Evolutionary conservation across 2,329 filamentous ascomycete genomes (phyloP), one percentile per base, ranked within the genome.

Genomic region (Didymella keratinophila): DNA sequence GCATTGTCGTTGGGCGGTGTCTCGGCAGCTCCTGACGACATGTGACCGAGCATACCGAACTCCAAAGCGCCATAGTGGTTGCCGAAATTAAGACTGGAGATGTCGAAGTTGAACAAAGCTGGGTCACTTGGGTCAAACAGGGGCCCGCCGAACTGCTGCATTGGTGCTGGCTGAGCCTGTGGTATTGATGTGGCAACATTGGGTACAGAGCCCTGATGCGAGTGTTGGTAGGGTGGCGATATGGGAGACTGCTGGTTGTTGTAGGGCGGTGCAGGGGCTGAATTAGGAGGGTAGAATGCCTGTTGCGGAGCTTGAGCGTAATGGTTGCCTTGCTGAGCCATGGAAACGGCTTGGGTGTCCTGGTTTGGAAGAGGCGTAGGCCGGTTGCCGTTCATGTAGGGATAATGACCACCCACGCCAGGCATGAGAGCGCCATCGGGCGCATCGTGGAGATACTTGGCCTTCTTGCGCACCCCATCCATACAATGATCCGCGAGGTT

Each of bases 371-470:
- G 60, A 36, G 71, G 68, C 58, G 67, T 65, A 80, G 80, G 61
- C 76, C 80, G 69, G 81, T 82, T 66, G 79, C 78, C 69, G 80
- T 78, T 72, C 81, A 75, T 68, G 78, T 79, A 76, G 76, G 82
- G 85, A 71, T 89, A 91, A 70, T 87, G 89, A 28, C 88, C 87
- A 5, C 89, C 88, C 46, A 95, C 84, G 41, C 95, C 92, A n/a
- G 93, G 92, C 73, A 94, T 86, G 62, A 97, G 83, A 44, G 93
- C 93, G 75, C 96, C 93, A 51, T 92, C 87, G 34, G 94, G 93
- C 25, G 94, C 93, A 83, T 98, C 95, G 73, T 98, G 93, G 56
- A 99, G 90, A 77, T 99, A 99, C 78, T 99, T 99, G 51, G 95
- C 95, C 84, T 98, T 99, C 79, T 99, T 99, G 63, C 95, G 90